These are phyloP conservation scores for Ogataea pilisensis DNA, from an alignment of 805 yeast genomes.

Conservation along the genomic window DNA sequence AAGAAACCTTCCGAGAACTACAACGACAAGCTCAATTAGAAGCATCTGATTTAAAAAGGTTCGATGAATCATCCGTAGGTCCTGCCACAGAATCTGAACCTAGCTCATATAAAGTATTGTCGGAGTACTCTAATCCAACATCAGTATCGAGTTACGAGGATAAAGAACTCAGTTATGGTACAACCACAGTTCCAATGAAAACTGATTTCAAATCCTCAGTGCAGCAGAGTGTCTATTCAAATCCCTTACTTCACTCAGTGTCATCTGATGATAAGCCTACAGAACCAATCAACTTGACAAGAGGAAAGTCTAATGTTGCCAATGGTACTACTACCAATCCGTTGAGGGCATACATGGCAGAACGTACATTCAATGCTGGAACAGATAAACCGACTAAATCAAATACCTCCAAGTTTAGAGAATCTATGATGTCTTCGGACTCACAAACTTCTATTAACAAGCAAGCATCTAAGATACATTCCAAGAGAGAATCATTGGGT, in stretches of 20 bases:
- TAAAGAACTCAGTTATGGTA: neutral
- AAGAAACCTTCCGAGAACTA: slow-evolving; percentile 28
- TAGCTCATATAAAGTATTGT: slow-evolving; percentile 25
- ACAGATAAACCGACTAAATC: slow-evolving; percentile 38
- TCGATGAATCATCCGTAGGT: slow-evolving; percentile 4
- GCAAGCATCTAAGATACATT: neutral
- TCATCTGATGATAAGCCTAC: slow-evolving; percentile 17
- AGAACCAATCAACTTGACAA: slow-evolving; percentile 11
- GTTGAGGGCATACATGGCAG: slow-evolving; percentile 49
- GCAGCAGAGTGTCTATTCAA: slow-evolving; percentile 16
- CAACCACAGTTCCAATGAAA: too few relatives aligned
- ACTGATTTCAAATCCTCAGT: slow-evolving; percentile 7
- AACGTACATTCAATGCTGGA: slow-evolving; percentile 34
- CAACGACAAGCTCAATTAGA: slow-evolving; percentile 26
- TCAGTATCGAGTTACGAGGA: slow-evolving; percentile 24
- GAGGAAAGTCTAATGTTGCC: slow-evolving; percentile 9
- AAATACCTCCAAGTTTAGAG: slow-evolving; percentile 35
- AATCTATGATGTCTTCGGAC: slow-evolving; percentile 26
- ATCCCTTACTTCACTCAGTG: slow-evolving; percentile 18
- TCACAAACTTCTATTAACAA: slow-evolving; percentile 1
- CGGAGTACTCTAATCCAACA: slow-evolving; percentile 31
- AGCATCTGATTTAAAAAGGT: slow-evolving; percentile 10
- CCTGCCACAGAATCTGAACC: slow-evolving; percentile 21
- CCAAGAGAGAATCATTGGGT: neutral
- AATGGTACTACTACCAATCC: slow-evolving; percentile 37